These are phyloP conservation scores for Fusarium fracticaudum DNA, from an alignment of 2,329 filamentous ascomycete species.

Conservation along the genomic window DNA sequence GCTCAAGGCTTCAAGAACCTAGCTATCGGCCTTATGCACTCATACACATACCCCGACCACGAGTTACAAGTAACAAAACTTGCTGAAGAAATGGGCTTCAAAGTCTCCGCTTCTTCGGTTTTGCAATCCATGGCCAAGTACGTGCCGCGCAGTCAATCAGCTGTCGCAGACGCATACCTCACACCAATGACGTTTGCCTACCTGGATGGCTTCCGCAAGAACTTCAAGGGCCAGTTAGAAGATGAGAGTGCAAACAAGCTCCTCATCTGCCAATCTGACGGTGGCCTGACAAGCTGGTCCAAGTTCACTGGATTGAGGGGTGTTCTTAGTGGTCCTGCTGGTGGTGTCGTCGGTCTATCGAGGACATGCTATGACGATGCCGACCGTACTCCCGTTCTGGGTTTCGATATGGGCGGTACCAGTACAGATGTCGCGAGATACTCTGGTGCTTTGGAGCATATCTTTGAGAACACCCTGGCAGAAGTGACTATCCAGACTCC, in stretches of 20 bases:
- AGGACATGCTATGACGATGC: constrained; percentile 40
- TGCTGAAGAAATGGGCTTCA: constrained; percentile 54
- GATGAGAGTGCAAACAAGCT: constrained; percentile 45
- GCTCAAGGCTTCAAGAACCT: constrained; percentile 64
- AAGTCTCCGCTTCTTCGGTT: constrained; percentile 50
- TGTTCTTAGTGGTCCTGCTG: constrained; percentile 43
- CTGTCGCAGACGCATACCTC: constrained; percentile 55
- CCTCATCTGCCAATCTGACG: constrained; percentile 43
- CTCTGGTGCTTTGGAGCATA: constrained; percentile 74
- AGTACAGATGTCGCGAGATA: constrained; percentile 78
- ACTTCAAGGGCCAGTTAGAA: constrained; percentile 40
- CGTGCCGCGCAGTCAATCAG: constrained; percentile 56
- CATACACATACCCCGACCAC: constrained; percentile 71
- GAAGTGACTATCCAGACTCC: constrained; percentile 77
- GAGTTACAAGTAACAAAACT: constrained; percentile 50
- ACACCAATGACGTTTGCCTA: constrained; percentile 52
- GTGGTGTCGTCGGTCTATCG: constrained; percentile 42
- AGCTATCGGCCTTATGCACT: constrained; percentile 76
- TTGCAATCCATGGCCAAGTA: constrained; percentile 56
- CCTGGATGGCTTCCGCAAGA: constrained; percentile 47
- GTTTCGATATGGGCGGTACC: constrained; percentile 63
- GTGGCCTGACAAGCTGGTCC: constrained; percentile 41
- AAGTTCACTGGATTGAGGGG: constrained; percentile 42
- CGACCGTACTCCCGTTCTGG: constrained; percentile 39
- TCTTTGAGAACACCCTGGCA: constrained; percentile 76